Base-by-base conservation (phyloP, 2,329 filamentous ascomycete species). In the Trichophyton verrucosum region DNA sequence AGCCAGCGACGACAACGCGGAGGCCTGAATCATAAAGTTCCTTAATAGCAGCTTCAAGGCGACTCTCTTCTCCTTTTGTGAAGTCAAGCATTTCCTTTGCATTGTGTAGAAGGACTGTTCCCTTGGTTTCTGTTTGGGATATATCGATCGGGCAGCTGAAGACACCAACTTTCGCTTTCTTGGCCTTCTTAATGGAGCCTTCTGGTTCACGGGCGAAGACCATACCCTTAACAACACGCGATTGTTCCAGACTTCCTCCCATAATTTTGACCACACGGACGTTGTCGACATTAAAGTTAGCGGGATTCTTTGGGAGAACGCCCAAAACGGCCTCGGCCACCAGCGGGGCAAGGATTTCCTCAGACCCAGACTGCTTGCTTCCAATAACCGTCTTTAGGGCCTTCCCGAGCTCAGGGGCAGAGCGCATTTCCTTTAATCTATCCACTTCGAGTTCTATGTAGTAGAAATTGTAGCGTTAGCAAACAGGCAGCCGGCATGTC, bases 251-350 rank as follows among this genome's bases (percentile, higher is more conserved):
- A 73, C 88, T 91, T 66, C 94, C 92, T 68, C 94, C 94, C 92
- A 99, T 97, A 71, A 99, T 99, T 83, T 99, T 99, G 69, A 99
- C 95, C 62, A 99, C 95, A 63, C 94, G 89, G 69, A 99, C 87
- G 75, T 99, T 99, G 80, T 99, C 94, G 66, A 99, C 91, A 76
- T 96, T 99, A 83, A 99, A 99, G 78, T 95, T 91, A 73, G 82
- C 78, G 22, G 94, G 88, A 78, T 96, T 96, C 81, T 96, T 96
- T 67, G 95, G 94, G 65, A 99, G 82, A 20, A 99, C 91, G 51
- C 90, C 86, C 61, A 97, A 84, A 22, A 86, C 83, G 33, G 83
- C 84, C 73, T 96, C 91, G 53, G 95, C 86, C 65, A 99, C 91
- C 69, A 97, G 82, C 60, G 86, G 80, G 63, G 91, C 89, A 60